Base-by-base conservation (phyloP, 164 flowering plant genomes). In the Berberis thunbergii region DNA sequence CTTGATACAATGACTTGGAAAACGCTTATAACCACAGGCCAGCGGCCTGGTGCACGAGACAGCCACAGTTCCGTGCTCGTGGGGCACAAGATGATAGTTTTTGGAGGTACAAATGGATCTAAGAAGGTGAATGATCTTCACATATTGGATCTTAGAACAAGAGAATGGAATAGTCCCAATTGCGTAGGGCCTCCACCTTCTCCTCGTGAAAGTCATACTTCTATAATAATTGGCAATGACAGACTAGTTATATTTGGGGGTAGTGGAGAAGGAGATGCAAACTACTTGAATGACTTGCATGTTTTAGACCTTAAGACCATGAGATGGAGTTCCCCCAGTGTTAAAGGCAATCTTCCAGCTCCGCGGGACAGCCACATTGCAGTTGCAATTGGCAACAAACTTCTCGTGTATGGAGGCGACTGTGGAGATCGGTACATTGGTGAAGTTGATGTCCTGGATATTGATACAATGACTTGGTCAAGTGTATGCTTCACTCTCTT, bases 71-170 rank as follows among this genome's bases (percentile, higher is more conserved):
- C 94, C 10, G 83, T 87, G 8, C 68, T 88, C 38, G 83, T 83
- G 39, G 86, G 84, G 44, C 74, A 76, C 7, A 78, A 49, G 71
- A 88, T 93, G 95, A 67, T 90, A n/a, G 88, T 93, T 1, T 84
- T 93, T 67, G 98, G 98, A 12, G 98, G 98, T 7, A 86, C 98
- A 59, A 84, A 93, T 78, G 98, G 98, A 44, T 78, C 72, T 11
- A 83, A 70, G 79, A 93, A 93, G 72, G 93, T 90, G 26, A 90
- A 86, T 64, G 96, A 87, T 65, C 80, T 90, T 54, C 96, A 90
- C 60, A 57, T 87, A 42, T 64, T 93, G 64, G 91, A 93, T 72
- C 82, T 93, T 40, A 59, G 52, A 42, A 72, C 89, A 1, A 82
- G 73, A 61, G 94, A 86, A 64, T 93, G 98, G 98, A 75, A 73